Evolutionary conservation across 192 early-diverging fungal genomes (phyloP).

Genomic region (Phlyctochytrium arcticum): DNA sequence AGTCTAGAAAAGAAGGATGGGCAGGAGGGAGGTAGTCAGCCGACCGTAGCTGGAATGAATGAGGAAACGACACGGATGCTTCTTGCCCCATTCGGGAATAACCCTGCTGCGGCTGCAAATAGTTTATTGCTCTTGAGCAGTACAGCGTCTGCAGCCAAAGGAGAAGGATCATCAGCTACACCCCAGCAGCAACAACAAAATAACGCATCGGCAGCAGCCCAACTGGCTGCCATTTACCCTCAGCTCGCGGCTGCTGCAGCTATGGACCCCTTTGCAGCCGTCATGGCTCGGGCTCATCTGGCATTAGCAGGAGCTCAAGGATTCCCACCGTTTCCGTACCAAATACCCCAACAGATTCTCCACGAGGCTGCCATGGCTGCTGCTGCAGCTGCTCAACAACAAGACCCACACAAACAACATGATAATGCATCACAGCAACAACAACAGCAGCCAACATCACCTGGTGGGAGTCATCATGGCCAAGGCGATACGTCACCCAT

Average conservation of each 20-base stretch:
- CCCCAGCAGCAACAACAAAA: not conserved
- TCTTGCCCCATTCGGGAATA: slow-evolving; percentile 1
- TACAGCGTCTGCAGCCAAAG: not conserved
- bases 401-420: not conserved
- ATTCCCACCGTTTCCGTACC: slow-evolving; percentile 13
- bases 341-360: slow-evolving; percentile 9
- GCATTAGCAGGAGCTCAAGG: not conserved
- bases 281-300: slow-evolving; percentile 25
- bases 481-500: not conserved
- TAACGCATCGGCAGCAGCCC: not conserved
- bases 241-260: slow-evolving; percentile 24
- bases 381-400: not conserved
- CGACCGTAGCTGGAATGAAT: not conserved
- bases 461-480: not conserved
- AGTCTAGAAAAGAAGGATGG: not conserved
- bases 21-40: not conserved
- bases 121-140: slow-evolving; percentile 15
- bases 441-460: not conserved
- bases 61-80: not conserved
- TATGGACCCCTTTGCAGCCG: slow-evolving; percentile 21
- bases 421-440: not conserved
- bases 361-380: slow-evolving; percentile 26
- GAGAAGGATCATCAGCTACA: not conserved
- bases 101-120: slow-evolving; percentile 20
- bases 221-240: slow-evolving; percentile 13